phyloP scores from a whole-genome alignment of 805 yeast species.

The Teunomyces atbi region DNA sequence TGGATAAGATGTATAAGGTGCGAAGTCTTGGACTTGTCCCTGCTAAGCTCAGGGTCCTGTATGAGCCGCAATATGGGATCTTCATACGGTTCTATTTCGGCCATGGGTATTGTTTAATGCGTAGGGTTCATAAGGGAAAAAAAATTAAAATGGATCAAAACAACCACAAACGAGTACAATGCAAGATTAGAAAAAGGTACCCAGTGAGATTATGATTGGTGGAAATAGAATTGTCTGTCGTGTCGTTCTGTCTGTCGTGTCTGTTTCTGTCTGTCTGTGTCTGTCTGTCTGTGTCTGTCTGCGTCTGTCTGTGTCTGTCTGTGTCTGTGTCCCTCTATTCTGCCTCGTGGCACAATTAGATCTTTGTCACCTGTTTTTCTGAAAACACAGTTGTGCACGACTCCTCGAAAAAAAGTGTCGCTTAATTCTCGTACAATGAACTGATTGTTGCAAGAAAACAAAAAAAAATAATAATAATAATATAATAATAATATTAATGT shows the following conservation, averaged over 20 bases:
- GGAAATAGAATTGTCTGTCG: too few species aligned
- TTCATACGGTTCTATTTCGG: slow-evolving; percentile 30
- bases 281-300: background rate
- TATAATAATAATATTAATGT: background rate
- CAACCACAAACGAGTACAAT: too few species aligned
- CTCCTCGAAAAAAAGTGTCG: background rate
- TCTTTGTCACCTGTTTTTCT: too few species aligned
- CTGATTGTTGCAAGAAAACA: too few species aligned
- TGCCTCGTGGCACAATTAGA: too few species aligned
- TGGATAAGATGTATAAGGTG: slow-evolving; percentile 42
- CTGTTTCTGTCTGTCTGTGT: too few species aligned
- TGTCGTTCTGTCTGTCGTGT: too few species aligned
- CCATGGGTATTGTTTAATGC: slow-evolving; percentile 8
- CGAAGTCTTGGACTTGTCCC: slow-evolving; percentile 38
- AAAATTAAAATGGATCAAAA: background rate
- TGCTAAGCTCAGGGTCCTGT: slow-evolving; percentile 49
- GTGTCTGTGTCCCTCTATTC: background rate
- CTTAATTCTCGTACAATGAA: background rate
- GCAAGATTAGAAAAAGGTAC: too few species aligned
- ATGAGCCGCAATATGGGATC: slow-evolving; percentile 50
- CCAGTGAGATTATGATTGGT: too few species aligned
- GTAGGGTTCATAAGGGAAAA: background rate
- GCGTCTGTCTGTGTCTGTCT: background rate
- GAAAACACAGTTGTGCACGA: background rate
- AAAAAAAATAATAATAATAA: background rate